Conservation (phyloP, 257 asterid species). For the Avicennia marina region DNA sequence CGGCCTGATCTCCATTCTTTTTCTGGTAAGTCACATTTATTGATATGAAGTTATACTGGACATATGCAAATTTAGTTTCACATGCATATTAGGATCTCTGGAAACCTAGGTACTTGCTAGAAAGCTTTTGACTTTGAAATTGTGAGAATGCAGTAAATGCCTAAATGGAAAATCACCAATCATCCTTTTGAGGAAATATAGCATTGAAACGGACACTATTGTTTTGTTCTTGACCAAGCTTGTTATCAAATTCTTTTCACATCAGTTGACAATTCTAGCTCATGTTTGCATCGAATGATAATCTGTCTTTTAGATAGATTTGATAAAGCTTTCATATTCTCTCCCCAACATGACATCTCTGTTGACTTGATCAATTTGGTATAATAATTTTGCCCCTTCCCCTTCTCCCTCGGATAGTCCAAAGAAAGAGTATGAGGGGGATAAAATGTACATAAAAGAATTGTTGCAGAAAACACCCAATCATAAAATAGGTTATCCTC, state of each 20-base stretch:
- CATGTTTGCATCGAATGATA: not conserved
- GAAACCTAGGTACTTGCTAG: not conserved
- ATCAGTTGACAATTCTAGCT: not conserved
- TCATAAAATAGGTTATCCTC: no score
- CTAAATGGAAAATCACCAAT: not conserved
- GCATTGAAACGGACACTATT: not conserved
- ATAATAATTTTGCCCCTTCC: no score
- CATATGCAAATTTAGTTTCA: not conserved
- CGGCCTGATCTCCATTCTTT: slow-evolving; percentile 49
- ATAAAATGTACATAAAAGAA: no score
- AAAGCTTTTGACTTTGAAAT: slow-evolving; percentile 3
- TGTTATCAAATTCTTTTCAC: not conserved
- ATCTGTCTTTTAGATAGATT: not conserved
- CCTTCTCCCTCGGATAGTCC: no score
- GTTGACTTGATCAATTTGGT: not conserved
- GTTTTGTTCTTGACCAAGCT: not conserved
- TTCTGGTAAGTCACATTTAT: slow-evolving; percentile 39
- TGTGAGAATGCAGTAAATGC: not conserved
- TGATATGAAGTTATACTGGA: not conserved
- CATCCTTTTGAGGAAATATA: not conserved
- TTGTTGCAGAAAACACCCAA: no score
- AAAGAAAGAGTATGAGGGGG: no score
- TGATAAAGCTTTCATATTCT: not conserved
- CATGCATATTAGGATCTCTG: not conserved
- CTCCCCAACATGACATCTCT: not conserved